phyloP scores from a whole-genome alignment of 768 basidiomycete genomes.

The Lactarius hengduanensis region DNA sequence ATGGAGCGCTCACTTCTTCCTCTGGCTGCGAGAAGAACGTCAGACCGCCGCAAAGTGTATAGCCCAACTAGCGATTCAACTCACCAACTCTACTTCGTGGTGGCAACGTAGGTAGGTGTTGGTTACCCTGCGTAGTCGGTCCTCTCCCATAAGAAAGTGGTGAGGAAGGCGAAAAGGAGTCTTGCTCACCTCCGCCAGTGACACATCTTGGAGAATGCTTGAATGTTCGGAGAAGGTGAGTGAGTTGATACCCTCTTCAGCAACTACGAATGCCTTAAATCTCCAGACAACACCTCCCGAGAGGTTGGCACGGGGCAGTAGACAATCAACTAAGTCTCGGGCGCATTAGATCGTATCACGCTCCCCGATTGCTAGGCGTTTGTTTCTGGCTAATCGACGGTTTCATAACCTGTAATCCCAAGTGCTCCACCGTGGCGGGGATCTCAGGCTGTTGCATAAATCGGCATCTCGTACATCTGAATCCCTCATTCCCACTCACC shows the following conservation, averaged over 20 bases:
- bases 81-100: conserved; percentile 27
- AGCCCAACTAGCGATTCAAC: not conserved
- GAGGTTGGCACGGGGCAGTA: conserved; percentile 15
- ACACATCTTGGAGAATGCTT: conserved; percentile 50
- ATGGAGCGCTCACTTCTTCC: conserved; percentile 20
- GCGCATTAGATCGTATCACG: conserved; percentile 27
- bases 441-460: conserved; percentile 23
- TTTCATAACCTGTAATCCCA: conserved; percentile 10
- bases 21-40: conserved; percentile 21
- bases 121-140: conserved; percentile 50
- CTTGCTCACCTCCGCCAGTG: conserved; percentile 62
- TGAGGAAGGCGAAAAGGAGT: conserved; percentile 17
- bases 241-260: conserved; percentile 6
- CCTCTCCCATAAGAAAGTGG: conserved; percentile 28
- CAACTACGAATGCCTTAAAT: conserved; percentile 18
- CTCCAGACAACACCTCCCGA: conserved; percentile 15
- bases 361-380: conserved; percentile 16
- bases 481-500: conserved; percentile 23
- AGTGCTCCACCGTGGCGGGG: conserved; percentile 17
- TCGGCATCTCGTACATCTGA: conserved; percentile 22
- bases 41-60: conserved; percentile 5
- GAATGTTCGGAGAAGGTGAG: conserved; percentile 18
- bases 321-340: conserved; percentile 20
- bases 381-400: conserved; percentile 16
- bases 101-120: conserved; percentile 42